Evolutionary conservation across 164 flowering plant genomes (phyloP).

Genomic region (Buxus sempervirens): DNA sequence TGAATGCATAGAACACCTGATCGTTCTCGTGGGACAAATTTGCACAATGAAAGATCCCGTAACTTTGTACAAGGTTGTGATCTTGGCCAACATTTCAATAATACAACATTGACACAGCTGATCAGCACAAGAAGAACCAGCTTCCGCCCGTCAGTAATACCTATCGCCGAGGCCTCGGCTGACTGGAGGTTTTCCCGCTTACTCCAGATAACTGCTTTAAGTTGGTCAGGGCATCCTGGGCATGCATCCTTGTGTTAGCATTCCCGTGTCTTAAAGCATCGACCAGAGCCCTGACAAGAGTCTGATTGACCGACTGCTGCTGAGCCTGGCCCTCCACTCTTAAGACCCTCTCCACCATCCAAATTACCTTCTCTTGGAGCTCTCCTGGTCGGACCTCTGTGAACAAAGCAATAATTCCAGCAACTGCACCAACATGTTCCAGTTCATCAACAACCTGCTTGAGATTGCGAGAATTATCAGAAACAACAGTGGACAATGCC

Average conservation of each 20-base stretch:
- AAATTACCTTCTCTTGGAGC: conserved; percentile 47
- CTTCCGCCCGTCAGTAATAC: not conserved
- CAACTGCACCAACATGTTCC: conserved; percentile 27
- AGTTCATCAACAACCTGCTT: conserved; percentile 42
- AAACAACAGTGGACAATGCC: conserved; percentile 46
- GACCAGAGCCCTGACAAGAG: conserved; percentile 46
- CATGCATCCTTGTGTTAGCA: conserved; percentile 39
- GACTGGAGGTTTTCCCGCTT: conserved; percentile 37
- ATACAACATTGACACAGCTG: conserved; percentile 2
- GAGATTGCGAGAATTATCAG: conserved; percentile 23
- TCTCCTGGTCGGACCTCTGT: conserved; percentile 40
- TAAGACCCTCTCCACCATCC: conserved; percentile 49
- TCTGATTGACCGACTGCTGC: conserved; percentile 29
- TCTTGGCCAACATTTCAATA: not conserved
- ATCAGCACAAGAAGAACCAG: not conserved
- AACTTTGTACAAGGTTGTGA: not conserved
- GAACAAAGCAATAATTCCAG: conserved; percentile 36
- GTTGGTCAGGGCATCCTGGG: conserved; percentile 54
- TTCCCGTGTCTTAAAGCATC: conserved; percentile 59
- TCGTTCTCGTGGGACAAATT: no score
- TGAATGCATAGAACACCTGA: no score
- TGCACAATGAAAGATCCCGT: no score
- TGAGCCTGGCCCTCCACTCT: conserved; percentile 38
- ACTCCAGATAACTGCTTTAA: conserved; percentile 52
- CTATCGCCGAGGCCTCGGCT: conserved; percentile 15